phyloP scores from a whole-genome alignment of 306 rosid species.

The Pyrus communis region DNA sequence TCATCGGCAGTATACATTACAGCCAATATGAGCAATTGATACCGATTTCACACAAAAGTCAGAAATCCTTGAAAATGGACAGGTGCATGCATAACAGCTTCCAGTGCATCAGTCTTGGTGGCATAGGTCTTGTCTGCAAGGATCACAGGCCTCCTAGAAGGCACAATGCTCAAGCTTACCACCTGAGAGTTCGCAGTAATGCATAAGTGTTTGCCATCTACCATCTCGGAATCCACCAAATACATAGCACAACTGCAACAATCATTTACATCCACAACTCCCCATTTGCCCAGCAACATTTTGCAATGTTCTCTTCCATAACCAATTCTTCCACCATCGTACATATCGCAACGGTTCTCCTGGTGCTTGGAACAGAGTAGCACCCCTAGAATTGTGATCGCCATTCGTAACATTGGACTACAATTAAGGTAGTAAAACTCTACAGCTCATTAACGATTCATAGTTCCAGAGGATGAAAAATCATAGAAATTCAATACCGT shows the following conservation, averaged over 20 bases:
- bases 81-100: too few relatives aligned
- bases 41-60: too few relatives aligned
- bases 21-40: too few relatives aligned
- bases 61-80: too few relatives aligned
- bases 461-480: neutral
- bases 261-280: conserved; percentile 86
- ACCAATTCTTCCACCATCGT: conserved; percentile 20
- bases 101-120: too few relatives aligned
- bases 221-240: conserved; percentile 60
- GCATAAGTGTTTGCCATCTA: conserved; percentile 64
- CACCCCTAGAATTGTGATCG: neutral
- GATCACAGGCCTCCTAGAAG: too few relatives aligned
- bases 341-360: too few relatives aligned
- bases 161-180: conserved; percentile 14
- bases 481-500: neutral
- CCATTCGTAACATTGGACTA: neutral
- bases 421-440: neutral
- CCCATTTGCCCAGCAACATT: conserved; percentile 66
- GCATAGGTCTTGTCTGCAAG: too few relatives aligned
- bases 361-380: too few relatives aligned
- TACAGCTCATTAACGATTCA: neutral
- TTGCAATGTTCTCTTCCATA: conserved; percentile 88
- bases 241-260: conserved; percentile 85
- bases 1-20: too few relatives aligned
- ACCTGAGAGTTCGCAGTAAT: conserved; percentile 82